Evolutionary conservation across 805 yeast genomes (phyloP).

Genomic region (Wickerhamiella brachini): DNA sequence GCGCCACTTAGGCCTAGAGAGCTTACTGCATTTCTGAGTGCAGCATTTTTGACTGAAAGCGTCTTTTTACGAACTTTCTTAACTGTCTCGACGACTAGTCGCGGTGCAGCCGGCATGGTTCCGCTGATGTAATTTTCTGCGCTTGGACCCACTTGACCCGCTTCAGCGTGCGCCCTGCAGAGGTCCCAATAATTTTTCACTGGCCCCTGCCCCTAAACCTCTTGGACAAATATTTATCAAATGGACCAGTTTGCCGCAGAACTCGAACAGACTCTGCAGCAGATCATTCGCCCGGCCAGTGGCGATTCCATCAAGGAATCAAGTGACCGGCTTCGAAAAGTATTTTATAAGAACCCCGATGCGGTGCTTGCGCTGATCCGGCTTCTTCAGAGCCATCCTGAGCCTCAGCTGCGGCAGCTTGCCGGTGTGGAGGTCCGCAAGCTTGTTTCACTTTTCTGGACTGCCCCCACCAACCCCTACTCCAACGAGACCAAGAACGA

Average conservation of each 20-base stretch:
- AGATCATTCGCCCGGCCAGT: conserved; percentile 63
- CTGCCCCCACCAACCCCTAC: conserved; percentile 21
- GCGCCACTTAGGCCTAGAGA: no score
- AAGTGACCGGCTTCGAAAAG: conserved; percentile 54
- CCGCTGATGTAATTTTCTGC: neutral
- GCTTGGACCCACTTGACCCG: neutral
- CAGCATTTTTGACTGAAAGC: no score
- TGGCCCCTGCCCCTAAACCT: neutral
- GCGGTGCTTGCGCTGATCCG: conserved; percentile 75
- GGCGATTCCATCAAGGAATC: conserved; percentile 73
- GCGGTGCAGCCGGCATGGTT: neutral
- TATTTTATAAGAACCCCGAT: conserved; percentile 55
- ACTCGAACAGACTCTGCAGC: conserved; percentile 66
- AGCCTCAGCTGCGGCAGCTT: conserved; percentile 66
- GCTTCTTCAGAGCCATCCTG: conserved; percentile 55
- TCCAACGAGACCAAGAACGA: conserved; percentile 39
- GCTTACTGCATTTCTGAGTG: no score
- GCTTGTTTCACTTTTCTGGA: conserved; percentile 61
- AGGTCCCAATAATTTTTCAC: neutral
- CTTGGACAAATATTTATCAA: neutral
- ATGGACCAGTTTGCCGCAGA: conserved; percentile 36
- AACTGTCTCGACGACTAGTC: no score
- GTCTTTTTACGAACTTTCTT: no score
- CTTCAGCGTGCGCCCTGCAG: neutral
- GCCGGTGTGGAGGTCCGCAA: conserved; percentile 97